These are phyloP conservation scores for Sporopachydermia quercuum DNA, from an alignment of 805 yeast genomes.

Conservation along the genomic window DNA sequence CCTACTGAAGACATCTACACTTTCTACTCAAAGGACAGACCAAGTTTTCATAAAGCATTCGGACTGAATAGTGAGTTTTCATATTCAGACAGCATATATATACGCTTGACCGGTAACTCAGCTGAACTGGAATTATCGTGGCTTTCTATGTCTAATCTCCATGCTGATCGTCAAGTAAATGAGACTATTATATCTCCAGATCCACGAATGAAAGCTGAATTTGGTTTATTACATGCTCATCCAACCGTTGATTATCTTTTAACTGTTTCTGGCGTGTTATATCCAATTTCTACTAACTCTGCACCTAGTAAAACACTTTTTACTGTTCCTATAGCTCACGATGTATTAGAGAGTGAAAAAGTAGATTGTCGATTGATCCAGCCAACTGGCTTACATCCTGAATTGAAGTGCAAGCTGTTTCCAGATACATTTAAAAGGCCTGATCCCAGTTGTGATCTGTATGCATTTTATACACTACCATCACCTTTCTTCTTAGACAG, in stretches of 20 bases:
- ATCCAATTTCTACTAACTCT: not conserved
- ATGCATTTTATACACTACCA: conserved; percentile 29
- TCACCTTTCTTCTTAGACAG: conserved; percentile 34
- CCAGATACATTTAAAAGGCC: conserved; percentile 7
- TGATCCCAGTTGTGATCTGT: conserved; percentile 25
- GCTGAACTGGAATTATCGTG: not conserved
- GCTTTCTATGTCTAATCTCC: not conserved
- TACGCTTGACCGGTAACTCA: not conserved
- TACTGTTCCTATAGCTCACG: conserved; percentile 1
- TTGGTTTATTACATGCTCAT: not conserved
- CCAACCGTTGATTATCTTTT: not conserved
- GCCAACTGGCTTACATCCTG: conserved; percentile 14
- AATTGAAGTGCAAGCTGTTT: conserved; percentile 3
- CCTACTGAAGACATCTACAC: not conserved
- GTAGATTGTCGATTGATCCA: not conserved
- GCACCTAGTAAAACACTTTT: not conserved
- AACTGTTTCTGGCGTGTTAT: not conserved
- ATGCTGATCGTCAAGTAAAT: not conserved
- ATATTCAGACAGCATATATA: not conserved
- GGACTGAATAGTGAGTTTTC: not conserved
- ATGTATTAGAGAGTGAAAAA: not conserved
- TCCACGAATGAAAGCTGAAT: not conserved
- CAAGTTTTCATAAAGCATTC: not conserved
- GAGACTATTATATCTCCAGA: not conserved
- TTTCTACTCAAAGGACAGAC: not conserved